Percentiles rank a stretch among this genome's conserved stretches.
Conservation (phyloP, 495 filamentous ascomycete genomes). For the Aspergillus avenaceus region DNA sequence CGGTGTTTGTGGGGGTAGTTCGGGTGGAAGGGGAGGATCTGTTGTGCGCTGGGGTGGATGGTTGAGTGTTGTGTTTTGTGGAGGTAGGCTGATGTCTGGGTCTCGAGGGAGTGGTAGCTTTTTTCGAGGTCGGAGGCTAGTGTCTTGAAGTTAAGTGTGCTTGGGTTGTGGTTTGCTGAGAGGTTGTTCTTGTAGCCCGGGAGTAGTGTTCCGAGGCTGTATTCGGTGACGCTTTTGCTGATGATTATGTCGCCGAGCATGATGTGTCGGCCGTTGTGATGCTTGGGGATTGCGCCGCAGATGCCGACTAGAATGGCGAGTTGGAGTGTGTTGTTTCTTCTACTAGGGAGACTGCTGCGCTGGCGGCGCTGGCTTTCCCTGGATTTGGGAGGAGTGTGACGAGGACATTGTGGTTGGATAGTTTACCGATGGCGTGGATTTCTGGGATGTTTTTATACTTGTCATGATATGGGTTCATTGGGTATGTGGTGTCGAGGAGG, state of each 20-base stretch:
- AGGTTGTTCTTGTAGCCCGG: too few species aligned
- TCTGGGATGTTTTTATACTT: neutral
- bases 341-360: slow-evolving; percentile 18
- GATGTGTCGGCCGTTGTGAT: slow-evolving; percentile 10
- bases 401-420: slow-evolving; percentile 28
- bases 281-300: slow-evolving; percentile 21
- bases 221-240: slow-evolving; percentile 29
- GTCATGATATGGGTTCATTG: neutral
- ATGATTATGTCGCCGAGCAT: slow-evolving; percentile 43
- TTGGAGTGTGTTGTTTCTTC: slow-evolving; percentile 3
- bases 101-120: too few species aligned
- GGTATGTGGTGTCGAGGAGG: neutral
- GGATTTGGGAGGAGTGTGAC: slow-evolving; percentile 19
- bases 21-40: too few species aligned
- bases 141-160: too few species aligned
- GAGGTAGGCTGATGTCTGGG: too few species aligned
- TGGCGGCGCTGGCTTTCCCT: slow-evolving; percentile 24
- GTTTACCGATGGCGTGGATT: neutral
- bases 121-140: too few species aligned
- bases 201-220: slow-evolving; percentile 30
- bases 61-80: too few species aligned
- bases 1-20: too few species aligned
- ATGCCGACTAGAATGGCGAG: slow-evolving; percentile 21
- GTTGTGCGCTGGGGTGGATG: too few species aligned
- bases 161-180: too few species aligned